These are phyloP conservation scores for Globisporangium rhizosaccharum DNA, from an alignment of 352 stramenopile genomes.

Conservation along the genomic window DNA sequence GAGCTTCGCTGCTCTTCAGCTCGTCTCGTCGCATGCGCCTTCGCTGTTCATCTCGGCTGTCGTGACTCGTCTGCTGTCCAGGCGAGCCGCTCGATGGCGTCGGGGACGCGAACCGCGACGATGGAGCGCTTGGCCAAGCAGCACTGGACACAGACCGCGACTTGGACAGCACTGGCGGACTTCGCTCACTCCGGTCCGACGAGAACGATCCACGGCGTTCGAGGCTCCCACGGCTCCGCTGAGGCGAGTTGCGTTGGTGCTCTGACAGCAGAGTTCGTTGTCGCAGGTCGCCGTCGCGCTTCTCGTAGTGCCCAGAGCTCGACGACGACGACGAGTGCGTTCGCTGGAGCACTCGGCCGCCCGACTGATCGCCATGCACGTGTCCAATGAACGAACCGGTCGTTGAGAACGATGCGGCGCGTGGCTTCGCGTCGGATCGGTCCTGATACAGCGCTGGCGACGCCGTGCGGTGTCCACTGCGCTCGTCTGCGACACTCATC, in stretches of 20 bases:
- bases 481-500: constrained; percentile 16
- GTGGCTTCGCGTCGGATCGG: constrained; percentile 20
- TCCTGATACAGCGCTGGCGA: constrained; percentile 9
- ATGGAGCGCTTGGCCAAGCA: constrained; percentile 3
- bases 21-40: constrained; percentile 5
- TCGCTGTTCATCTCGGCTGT: constrained; percentile 4
- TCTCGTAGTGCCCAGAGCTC: constrained; percentile 11
- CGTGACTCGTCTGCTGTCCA: constrained; percentile 8
- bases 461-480: constrained; percentile 20
- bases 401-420: constrained; percentile 36
- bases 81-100: constrained; percentile 1
- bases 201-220: constrained; percentile 50
- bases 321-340: constrained; percentile 12
- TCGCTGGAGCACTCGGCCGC: constrained; percentile 6
- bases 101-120: not conserved
- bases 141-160: constrained; percentile 7
- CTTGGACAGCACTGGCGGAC: constrained; percentile 5
- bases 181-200: constrained; percentile 7
- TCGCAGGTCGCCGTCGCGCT: constrained; percentile 12
- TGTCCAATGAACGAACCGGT: constrained; percentile 3
- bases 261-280: constrained; percentile 12
- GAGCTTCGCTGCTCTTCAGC: not conserved
- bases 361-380: not conserved
- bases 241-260: constrained; percentile 15
- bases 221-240: constrained; percentile 20